Conservation (phyloP, 2,329 filamentous ascomycete genomes). For the Arthrinium phaeospermum region DNA sequence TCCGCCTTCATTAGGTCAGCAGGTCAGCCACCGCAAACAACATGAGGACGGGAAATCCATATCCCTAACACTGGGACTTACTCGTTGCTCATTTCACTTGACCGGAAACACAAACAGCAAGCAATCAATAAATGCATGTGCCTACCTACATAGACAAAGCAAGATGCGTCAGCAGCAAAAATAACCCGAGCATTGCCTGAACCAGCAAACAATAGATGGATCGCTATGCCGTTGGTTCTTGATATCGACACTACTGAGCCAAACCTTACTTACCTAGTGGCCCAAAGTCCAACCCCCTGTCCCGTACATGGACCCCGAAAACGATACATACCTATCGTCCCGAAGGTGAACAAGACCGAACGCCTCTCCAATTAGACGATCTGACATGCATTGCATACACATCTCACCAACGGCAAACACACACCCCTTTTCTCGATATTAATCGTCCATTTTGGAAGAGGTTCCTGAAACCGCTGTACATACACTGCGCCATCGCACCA, state of each 20-base stretch:
- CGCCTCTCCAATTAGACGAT: not conserved
- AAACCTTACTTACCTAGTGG: not conserved
- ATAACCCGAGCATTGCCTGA: not conserved
- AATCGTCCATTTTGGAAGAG: not conserved
- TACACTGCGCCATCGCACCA: not conserved
- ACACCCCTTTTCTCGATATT: not conserved
- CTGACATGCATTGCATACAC: constrained; percentile 12
- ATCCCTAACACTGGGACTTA: not conserved
- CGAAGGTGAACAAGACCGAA: not conserved
- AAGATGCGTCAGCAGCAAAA: not conserved
- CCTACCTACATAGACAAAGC: not conserved
- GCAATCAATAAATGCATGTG: not conserved
- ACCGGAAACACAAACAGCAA: not conserved
- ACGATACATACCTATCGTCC: not conserved
- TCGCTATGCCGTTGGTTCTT: not conserved
- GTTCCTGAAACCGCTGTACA: not conserved
- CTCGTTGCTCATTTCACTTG: not conserved
- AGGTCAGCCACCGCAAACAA: not conserved
- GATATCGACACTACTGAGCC: not conserved
- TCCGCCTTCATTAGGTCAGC: not conserved
- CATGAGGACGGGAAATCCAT: not conserved
- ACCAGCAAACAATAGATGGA: not conserved
- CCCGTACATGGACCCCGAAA: constrained; percentile 11
- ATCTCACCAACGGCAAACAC: not conserved
- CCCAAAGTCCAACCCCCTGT: not conserved